Conservation (phyloP, 2,329 filamentous ascomycete genomes). For the Exophiala calicioides region DNA sequence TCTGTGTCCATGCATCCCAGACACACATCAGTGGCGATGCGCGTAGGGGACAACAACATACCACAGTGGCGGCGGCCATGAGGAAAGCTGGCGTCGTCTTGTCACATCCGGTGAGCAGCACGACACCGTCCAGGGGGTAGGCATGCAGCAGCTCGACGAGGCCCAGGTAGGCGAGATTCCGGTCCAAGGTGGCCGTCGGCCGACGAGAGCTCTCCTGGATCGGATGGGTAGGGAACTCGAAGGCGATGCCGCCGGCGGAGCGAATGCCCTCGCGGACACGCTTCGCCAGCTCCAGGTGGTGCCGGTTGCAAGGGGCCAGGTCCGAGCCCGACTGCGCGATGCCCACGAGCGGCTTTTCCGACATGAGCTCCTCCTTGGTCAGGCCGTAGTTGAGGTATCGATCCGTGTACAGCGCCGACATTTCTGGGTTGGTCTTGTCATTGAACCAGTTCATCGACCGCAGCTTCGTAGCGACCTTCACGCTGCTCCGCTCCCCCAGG, state of each 20-base stretch:
- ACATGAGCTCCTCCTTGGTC: conserved; percentile 52
- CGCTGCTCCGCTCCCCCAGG: conserved; percentile 16
- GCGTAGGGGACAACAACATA: too few species aligned
- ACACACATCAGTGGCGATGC: too few species aligned
- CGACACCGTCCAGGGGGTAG: conserved; percentile 54
- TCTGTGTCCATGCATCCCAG: too few species aligned
- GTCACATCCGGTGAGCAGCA: conserved; percentile 55
- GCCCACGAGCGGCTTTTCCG: conserved; percentile 54
- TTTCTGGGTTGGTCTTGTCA: conserved; percentile 44
- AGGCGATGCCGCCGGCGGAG: conserved; percentile 51
- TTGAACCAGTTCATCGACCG: conserved; percentile 51
- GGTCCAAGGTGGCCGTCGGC: conserved; percentile 53
- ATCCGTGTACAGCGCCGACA: conserved; percentile 53
- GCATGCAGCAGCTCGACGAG: conserved; percentile 52
- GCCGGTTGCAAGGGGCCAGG: conserved; percentile 53
- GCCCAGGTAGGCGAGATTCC: conserved; percentile 52
- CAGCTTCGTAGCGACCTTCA: conserved; percentile 33
- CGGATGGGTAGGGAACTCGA: conserved; percentile 56
- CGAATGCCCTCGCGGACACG: conserved; percentile 54
- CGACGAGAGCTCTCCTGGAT: conserved; percentile 53
- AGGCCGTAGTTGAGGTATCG: conserved; percentile 54
- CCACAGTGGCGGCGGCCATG: conserved; percentile 55
- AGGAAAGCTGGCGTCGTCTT: conserved; percentile 55
- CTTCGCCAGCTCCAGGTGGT: conserved; percentile 53
- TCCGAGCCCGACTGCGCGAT: conserved; percentile 57